Base-by-base conservation (phyloP, 1,284 basidiomycete genomes). In the Veloboletus limbatus region DNA sequence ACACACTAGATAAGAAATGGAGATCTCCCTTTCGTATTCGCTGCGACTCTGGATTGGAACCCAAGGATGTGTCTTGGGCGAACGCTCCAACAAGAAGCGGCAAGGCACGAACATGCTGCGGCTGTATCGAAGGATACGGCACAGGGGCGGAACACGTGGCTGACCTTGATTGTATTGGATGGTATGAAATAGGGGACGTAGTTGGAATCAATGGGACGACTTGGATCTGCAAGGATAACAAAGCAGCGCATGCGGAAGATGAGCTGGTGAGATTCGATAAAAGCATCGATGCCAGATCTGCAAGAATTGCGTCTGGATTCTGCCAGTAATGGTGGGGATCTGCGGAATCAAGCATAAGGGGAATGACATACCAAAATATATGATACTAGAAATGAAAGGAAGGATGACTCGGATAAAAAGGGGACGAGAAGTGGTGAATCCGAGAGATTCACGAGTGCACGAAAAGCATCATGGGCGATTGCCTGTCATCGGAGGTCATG, bases 201-300 rank as follows among this genome's bases (percentile, higher is more conserved):
- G 44, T 38, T 34, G 69, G 70, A 35, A 66, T 62, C 55, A 76
- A 74, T 7, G 72, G 70, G 14, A 92, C 72, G 40, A 93, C 72
- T 2, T 82, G 69, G 40, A 95, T 74, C 45, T 78, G 80, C 26
- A 95, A 71, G 3, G 75, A 73, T 4, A 95, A 72, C 9, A 97
- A 70, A 2, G 76, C 67, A 3, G 81, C 72, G 52, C 88, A 86
- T 40, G 89, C 78, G 0, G 78, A 71, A 5, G 91, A 77, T 43
- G 91, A 83, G 11, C 90, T 81, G 13, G 93, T 92, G 34, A 98
- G 74, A 69, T 99, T 99, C 16, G 95, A 97, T 6, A 99, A 78
- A 1, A 99, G 77, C 97, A 99, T 99, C 25, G 92, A 84, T 1
- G 94, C 93, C 9, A 98, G 80, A 70, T 98, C 96, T 25, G 94